These are phyloP conservation scores for Wickerhamomyces mucosus DNA, from an alignment of 805 yeast species.

Conservation along the genomic window DNA sequence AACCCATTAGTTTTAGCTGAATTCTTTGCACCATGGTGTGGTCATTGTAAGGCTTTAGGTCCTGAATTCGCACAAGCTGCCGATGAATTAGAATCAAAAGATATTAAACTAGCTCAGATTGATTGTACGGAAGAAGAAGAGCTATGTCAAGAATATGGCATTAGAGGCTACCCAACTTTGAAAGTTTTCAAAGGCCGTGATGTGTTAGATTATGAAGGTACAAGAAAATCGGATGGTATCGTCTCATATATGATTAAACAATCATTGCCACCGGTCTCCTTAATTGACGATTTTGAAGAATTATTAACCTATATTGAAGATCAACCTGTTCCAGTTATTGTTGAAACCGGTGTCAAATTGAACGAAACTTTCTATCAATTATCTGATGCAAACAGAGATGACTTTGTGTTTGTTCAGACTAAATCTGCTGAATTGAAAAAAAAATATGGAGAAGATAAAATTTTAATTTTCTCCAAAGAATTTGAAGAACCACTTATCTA, in stretches of 20 bases:
- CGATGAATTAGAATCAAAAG: conserved; percentile 45
- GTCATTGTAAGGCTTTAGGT: conserved; percentile 84
- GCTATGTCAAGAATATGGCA: conserved; percentile 56
- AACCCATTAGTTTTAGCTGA: conserved; percentile 80
- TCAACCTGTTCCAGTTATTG: conserved; percentile 41
- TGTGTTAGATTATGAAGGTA: conserved; percentile 68
- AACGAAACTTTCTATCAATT: conserved; percentile 51
- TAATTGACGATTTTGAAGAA: conserved; percentile 35
- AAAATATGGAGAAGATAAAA: conserved; percentile 24
- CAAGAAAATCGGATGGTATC: conserved; percentile 74
- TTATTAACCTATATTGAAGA: conserved; percentile 41
- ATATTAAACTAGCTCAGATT: conserved; percentile 69
- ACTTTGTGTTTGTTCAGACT: conserved; percentile 49
- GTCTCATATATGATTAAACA: conserved; percentile 72
- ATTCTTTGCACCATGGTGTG: conserved; percentile 97
- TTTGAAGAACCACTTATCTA: conserved; percentile 23
- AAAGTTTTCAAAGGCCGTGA: conserved; percentile 54
- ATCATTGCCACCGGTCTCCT: conserved; percentile 66
- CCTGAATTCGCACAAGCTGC: conserved; percentile 77
- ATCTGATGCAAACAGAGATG: conserved; percentile 60
- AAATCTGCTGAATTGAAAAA: conserved; percentile 24
- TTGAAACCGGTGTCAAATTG: conserved; percentile 40
- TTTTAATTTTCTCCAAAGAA: conserved; percentile 23
- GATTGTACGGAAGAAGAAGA: conserved; percentile 77
- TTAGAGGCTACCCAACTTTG: conserved; percentile 79